phyloP scores from a whole-genome alignment of 2,329 filamentous ascomycete genomes.

The Aspergillus spinulosporus region DNA sequence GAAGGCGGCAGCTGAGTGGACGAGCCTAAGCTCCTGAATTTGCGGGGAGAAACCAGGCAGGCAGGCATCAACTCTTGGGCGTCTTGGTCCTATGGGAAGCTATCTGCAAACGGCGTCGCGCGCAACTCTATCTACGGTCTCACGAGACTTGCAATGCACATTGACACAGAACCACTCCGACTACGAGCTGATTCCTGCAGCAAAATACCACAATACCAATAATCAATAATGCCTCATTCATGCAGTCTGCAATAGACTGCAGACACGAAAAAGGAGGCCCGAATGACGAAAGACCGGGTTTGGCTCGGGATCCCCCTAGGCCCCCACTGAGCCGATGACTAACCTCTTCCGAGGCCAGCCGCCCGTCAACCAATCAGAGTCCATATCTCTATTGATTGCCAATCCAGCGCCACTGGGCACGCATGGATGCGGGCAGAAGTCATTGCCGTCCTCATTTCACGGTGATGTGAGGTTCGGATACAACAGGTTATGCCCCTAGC shows the following conservation, averaged over 20 bases:
- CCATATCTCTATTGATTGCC: background rate
- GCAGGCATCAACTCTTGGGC: background rate
- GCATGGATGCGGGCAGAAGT: constrained; percentile 30
- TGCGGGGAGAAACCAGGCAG: constrained; percentile 17
- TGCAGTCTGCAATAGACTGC: background rate
- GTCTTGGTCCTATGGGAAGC: too few relatives aligned
- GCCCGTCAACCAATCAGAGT: constrained; percentile 29
- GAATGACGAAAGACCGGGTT: constrained; percentile 24
- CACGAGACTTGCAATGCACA: background rate
- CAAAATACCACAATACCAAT: too few relatives aligned
- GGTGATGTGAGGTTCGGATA: constrained; percentile 10
- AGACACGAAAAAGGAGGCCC: constrained; percentile 9
- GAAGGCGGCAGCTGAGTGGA: background rate
- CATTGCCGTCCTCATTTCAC: constrained; percentile 32
- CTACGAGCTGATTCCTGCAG: background rate
- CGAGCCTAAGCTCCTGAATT: constrained; percentile 18
- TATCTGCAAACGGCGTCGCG: too few relatives aligned
- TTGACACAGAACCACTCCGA: background rate
- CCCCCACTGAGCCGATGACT: constrained; percentile 13
- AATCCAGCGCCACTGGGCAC: constrained; percentile 26
- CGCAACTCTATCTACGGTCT: background rate
- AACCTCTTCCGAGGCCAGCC: constrained; percentile 20
- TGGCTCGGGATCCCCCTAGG: constrained; percentile 16
- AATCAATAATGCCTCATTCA: background rate
- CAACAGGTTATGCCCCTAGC: background rate